Conservation (phyloP, 1,284 basidiomycete genomes). For the Cutaneotrichosporon sp. region DNA sequence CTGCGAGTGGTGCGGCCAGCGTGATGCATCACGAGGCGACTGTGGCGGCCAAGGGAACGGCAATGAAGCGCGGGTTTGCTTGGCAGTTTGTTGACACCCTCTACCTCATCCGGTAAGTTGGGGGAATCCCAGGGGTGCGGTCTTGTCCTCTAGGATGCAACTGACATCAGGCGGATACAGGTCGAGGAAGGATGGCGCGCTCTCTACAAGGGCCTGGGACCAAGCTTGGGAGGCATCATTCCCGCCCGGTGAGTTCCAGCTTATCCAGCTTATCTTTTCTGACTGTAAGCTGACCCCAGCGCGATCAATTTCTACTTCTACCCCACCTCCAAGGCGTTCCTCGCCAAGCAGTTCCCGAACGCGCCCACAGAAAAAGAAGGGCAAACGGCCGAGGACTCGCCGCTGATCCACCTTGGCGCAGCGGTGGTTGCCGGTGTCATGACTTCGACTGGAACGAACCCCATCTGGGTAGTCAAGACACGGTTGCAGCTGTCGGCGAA, state of each 20-base stretch:
- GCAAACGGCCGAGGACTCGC: conserved; percentile 69
- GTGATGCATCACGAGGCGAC: conserved; percentile 22
- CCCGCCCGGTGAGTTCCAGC: conserved; percentile 69
- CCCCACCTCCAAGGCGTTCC: conserved; percentile 90
- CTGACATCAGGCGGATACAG: conserved; percentile 70
- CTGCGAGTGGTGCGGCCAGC: conserved; percentile 22
- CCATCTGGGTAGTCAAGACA: conserved; percentile 97
- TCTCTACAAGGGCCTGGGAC: conserved; percentile 90
- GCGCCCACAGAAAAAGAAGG: conserved; percentile 58
- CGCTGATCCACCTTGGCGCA: conserved; percentile 78
- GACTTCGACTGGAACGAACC: conserved; percentile 94
- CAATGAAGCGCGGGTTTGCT: conserved; percentile 59
- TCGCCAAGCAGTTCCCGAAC: conserved; percentile 69
- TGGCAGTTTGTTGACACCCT: conserved; percentile 96
- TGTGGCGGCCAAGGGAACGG: conserved; percentile 16
- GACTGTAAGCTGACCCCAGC: conserved; percentile 33
- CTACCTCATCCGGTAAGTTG: conserved; percentile 74
- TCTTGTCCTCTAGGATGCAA: background rate
- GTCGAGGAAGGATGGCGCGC: conserved; percentile 86
- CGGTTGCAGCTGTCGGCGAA: conserved; percentile 66
- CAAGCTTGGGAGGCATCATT: conserved; percentile 90
- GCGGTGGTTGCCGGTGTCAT: conserved; percentile 77
- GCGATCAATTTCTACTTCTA: conserved; percentile 98
- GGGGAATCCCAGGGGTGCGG: no score
- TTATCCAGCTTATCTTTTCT: background rate